Conservation (phyloP, 495 filamentous ascomycete species). For the Bathelium albidoporum region DNA sequence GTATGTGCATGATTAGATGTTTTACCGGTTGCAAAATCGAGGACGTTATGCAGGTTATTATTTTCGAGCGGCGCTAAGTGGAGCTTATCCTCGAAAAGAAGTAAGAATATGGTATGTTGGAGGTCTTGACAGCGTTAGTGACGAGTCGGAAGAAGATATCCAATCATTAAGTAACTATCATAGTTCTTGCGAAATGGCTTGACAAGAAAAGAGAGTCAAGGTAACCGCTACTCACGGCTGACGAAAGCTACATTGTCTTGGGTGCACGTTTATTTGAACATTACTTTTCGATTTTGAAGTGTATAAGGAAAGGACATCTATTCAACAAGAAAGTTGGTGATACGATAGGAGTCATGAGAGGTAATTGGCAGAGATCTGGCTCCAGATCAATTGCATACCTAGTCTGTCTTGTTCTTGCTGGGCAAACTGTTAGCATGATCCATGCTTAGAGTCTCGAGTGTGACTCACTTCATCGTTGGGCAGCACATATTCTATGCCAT, state of each 20-base stretch:
- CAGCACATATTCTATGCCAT: constrained; percentile 26
- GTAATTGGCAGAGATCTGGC: too few species aligned
- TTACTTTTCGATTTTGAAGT: not conserved
- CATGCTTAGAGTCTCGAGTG: not conserved
- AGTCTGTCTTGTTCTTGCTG: not conserved
- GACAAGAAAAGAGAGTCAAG: not conserved
- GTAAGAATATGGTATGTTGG: constrained; percentile 50
- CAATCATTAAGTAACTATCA: constrained; percentile 10
- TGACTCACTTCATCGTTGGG: constrained; percentile 40
- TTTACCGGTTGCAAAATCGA: constrained; percentile 36
- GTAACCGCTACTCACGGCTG: not conserved
- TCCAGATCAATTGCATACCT: too few species aligned
- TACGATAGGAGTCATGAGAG: too few species aligned
- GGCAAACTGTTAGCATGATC: not conserved
- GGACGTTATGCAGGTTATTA: constrained; percentile 37
- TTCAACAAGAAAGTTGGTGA: constrained; percentile 3
- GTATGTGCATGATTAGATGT: not conserved
- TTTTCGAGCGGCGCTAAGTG: constrained; percentile 40
- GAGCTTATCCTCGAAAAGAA: constrained; percentile 40
- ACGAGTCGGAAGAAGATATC: constrained; percentile 25
- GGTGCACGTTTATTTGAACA: constrained; percentile 1
- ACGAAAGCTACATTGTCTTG: constrained; percentile 10
- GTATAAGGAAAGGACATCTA: constrained; percentile 26
- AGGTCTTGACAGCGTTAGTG: constrained; percentile 37
- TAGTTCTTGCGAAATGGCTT: not conserved